Evolutionary conservation across 1,139 yeast species (phyloP).

Genomic region (Geotrichum australiense): DNA sequence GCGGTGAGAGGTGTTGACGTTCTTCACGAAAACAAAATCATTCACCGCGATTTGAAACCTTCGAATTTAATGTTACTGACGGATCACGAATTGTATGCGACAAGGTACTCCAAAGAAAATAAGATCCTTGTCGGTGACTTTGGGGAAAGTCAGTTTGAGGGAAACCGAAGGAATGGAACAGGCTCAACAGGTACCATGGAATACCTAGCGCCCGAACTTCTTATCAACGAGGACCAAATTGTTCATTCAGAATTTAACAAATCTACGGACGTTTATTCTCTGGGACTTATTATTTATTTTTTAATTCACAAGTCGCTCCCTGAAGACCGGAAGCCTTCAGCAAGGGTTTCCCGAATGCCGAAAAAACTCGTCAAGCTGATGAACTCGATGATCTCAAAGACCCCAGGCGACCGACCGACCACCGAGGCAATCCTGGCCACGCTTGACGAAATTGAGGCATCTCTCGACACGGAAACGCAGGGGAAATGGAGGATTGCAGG

Average conservation of each 20-base stretch:
- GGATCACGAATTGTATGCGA: constrained; percentile 26
- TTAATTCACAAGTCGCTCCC: constrained; percentile 37
- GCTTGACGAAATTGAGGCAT: neutral
- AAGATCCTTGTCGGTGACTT: constrained; percentile 71
- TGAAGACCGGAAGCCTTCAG: neutral
- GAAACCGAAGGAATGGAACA: constrained; percentile 47
- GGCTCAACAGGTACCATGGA: constrained; percentile 86
- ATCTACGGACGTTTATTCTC: constrained; percentile 70
- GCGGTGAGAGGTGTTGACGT: constrained; percentile 63
- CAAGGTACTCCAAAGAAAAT: constrained; percentile 3
- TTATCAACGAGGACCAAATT: constrained; percentile 10
- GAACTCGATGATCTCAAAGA: constrained; percentile 32
- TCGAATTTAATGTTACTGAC: constrained; percentile 67
- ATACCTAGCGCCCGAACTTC: constrained; percentile 76
- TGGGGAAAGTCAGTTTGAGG: constrained; percentile 80
- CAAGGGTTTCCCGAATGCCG: constrained; percentile 33
- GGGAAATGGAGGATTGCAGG: too few relatives aligned
- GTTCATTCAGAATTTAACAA: constrained; percentile 48
- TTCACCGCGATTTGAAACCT: constrained; percentile 84
- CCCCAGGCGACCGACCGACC: constrained; percentile 41
- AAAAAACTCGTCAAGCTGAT: constrained; percentile 28
- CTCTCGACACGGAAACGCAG: too few relatives aligned
- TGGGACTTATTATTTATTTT: constrained; percentile 74
- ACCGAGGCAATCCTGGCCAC: constrained; percentile 8
- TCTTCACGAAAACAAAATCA: constrained; percentile 64